A percentile compares a stretch with the other conserved stretches of the same genome.
Evolutionary conservation across 2,329 filamentous ascomycete species (phyloP).

Genomic region (Cercospora sesami): DNA sequence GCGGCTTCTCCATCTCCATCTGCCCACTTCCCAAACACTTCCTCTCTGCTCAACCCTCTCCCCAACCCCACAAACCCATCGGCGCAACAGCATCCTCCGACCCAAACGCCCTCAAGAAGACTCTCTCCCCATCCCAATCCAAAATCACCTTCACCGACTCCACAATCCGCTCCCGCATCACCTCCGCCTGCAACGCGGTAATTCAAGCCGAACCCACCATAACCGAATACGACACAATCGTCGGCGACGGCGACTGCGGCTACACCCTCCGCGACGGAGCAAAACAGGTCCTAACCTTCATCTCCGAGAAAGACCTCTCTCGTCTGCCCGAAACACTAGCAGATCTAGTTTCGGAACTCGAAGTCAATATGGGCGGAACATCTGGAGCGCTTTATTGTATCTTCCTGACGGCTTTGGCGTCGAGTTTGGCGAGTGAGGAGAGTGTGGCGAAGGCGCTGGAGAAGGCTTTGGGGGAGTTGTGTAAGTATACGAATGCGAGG

Average conservation of each 20-base stretch:
- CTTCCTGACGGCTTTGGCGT: slow-evolving; percentile 38
- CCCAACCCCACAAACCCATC: slow-evolving; percentile 26
- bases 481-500: slow-evolving; percentile 39
- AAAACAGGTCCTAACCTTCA: slow-evolving; percentile 39
- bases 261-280: slow-evolving; percentile 41
- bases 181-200: slow-evolving; percentile 37
- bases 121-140: slow-evolving; percentile 21
- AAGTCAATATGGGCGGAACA: slow-evolving; percentile 42
- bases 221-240: slow-evolving; percentile 42
- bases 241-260: slow-evolving; percentile 42
- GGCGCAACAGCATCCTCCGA: slow-evolving; percentile 14
- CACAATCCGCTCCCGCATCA: slow-evolving; percentile 33
- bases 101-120: slow-evolving; percentile 12
- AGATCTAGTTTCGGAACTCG: slow-evolving; percentile 37
- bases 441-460: slow-evolving; percentile 31
- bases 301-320: slow-evolving; percentile 34
- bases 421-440: slow-evolving; percentile 29
- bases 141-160: slow-evolving; percentile 36
- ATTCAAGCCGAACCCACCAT: slow-evolving; percentile 40
- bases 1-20: slow-evolving; percentile 40
- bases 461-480: slow-evolving; percentile 34
- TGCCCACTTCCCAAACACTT: slow-evolving; percentile 32
- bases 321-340: slow-evolving; percentile 33
- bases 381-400: slow-evolving; percentile 41
- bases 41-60: slow-evolving; percentile 32